Conservation (phyloP, 306 rosid species). For the Cicer arietinum region DNA sequence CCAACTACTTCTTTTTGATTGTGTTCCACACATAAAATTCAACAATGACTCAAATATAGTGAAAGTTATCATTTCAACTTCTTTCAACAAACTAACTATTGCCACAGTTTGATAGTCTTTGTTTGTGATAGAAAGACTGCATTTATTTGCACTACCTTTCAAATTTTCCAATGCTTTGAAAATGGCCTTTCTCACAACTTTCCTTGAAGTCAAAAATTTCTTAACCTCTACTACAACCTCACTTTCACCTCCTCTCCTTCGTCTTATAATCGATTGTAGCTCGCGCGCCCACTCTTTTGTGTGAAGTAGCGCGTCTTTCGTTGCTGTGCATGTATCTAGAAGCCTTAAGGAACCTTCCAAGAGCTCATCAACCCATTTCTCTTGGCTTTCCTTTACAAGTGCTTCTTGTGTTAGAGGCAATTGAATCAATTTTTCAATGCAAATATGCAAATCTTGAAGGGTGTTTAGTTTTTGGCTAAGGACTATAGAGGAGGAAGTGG, state of each 20-base stretch:
- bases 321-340: constrained; percentile 47
- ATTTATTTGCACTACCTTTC: constrained; percentile 43
- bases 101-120: constrained; percentile 36
- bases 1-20: constrained; percentile 40
- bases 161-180: constrained; percentile 46
- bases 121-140: constrained; percentile 12
- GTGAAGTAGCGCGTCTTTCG: constrained; percentile 51
- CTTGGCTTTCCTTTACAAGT: constrained; percentile 40
- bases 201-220: constrained; percentile 47
- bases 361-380: constrained; percentile 49
- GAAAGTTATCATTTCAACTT: constrained; percentile 44
- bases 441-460: constrained; percentile 45
- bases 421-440: constrained; percentile 44
- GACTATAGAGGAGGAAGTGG: constrained; percentile 36
- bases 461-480: constrained; percentile 40
- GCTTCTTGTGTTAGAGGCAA: constrained; percentile 46
- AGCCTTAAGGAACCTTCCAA: constrained; percentile 52
- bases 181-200: constrained; percentile 50
- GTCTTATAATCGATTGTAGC: constrained; percentile 50
- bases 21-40: constrained; percentile 47
- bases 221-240: constrained; percentile 42
- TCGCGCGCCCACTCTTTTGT: constrained; percentile 47
- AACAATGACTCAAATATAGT: constrained; percentile 44
- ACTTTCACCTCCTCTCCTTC: constrained; percentile 42
- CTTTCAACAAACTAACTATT: constrained; percentile 44